phyloP scores from a whole-genome alignment of 2,329 filamentous ascomycete species.

The Corynespora cassiicola region DNA sequence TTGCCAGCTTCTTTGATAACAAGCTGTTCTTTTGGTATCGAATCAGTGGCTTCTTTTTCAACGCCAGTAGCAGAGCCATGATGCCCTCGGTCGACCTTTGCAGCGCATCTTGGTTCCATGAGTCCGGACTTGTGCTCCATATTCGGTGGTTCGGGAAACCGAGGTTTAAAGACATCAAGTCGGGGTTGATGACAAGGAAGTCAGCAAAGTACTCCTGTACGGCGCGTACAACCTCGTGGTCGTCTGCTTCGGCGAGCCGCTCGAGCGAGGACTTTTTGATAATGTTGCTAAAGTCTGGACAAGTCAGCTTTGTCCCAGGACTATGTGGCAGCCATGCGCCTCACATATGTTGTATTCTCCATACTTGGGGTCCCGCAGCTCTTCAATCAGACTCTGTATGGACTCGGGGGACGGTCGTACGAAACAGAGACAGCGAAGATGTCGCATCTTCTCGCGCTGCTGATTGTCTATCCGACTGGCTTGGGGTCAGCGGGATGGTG shows the following conservation, averaged over 20 bases:
- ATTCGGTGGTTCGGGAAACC: slow-evolving; percentile 75
- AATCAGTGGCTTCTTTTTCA: slow-evolving; percentile 97
- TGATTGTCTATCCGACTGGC: slow-evolving; percentile 80
- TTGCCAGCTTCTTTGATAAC: slow-evolving; percentile 89
- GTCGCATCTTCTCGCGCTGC: slow-evolving; percentile 95
- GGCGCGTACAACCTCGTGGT: slow-evolving; percentile 92
- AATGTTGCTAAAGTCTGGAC: slow-evolving; percentile 87
- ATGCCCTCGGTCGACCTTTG: slow-evolving; percentile 87
- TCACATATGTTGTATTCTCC: slow-evolving; percentile 91
- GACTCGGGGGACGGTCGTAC: slow-evolving; percentile 91
- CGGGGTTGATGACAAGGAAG: slow-evolving; percentile 92
- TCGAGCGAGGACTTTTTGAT: slow-evolving; percentile 96
- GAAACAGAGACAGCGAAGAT: slow-evolving; percentile 91
- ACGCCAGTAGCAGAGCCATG: slow-evolving; percentile 79
- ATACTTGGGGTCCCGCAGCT: slow-evolving; percentile 94
- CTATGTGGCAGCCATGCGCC: slow-evolving; percentile 6
- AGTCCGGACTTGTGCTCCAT: slow-evolving; percentile 82
- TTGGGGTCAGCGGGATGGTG: slow-evolving; percentile 24
- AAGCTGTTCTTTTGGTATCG: slow-evolving; percentile 91
- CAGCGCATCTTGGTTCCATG: slow-evolving; percentile 89
- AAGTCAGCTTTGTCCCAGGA: too few relatives aligned
- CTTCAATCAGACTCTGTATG: slow-evolving; percentile 92
- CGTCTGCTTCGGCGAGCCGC: slow-evolving; percentile 91
- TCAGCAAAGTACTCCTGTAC: slow-evolving; percentile 98
- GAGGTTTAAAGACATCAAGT: slow-evolving; percentile 83